These are phyloP conservation scores for Aspergillus nanangensis DNA, from an alignment of 495 filamentous ascomycete genomes.

Conservation along the genomic window DNA sequence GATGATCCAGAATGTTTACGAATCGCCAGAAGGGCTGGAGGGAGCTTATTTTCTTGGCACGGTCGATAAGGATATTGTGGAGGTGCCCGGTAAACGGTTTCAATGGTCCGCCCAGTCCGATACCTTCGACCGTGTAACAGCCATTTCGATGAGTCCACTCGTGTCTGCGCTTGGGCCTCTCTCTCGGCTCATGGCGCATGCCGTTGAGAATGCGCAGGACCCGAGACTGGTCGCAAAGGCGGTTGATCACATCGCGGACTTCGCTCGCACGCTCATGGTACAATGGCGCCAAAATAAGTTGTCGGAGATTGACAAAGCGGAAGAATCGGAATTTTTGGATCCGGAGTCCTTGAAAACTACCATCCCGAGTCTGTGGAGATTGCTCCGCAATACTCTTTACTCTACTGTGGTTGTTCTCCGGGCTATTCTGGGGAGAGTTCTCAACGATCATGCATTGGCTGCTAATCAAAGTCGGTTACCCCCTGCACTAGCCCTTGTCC, in stretches of 20 bases:
- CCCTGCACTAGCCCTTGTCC: neutral
- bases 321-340: conserved; percentile 66
- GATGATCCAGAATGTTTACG: conserved; percentile 62
- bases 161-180: conserved; percentile 74
- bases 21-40: conserved; percentile 70
- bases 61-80: conserved; percentile 70
- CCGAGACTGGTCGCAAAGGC: conserved; percentile 56
- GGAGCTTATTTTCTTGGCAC: conserved; percentile 76
- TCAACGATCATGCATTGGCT: conserved; percentile 51
- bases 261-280: conserved; percentile 65
- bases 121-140: conserved; percentile 53
- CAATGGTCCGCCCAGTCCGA: conserved; percentile 62
- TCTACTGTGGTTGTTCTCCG: conserved; percentile 71
- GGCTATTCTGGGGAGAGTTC: conserved; percentile 63
- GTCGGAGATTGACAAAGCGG: conserved; percentile 73
- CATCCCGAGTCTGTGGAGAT: conserved; percentile 73
- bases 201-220: conserved; percentile 62
- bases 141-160: conserved; percentile 61
- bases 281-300: conserved; percentile 85
- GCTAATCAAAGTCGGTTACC: conserved; percentile 47
- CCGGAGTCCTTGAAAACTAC: conserved; percentile 65
- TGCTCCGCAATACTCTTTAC: conserved; percentile 78
- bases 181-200: conserved; percentile 69
- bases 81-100: conserved; percentile 59
- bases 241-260: conserved; percentile 67